Percentiles rank a stretch among this genome's conserved stretches.
phyloP scores from a whole-genome alignment of 1,139 yeast species.

The Candida tunisiensis region DNA sequence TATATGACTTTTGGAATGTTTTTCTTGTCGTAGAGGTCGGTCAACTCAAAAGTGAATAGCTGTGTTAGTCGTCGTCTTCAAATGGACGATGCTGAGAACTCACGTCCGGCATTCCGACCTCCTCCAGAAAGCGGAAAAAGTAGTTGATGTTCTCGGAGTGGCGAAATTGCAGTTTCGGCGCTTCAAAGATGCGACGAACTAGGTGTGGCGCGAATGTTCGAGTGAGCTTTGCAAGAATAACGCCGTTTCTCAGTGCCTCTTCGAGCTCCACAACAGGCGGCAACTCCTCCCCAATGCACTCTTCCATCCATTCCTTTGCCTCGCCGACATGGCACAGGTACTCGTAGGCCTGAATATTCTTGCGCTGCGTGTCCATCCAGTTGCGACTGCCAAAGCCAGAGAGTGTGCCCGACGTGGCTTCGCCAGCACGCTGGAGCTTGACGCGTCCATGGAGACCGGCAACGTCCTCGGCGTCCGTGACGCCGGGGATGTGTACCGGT shows the following conservation, averaged over 20 bases:
- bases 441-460: constrained; percentile 20
- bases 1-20: constrained; percentile 90
- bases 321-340: constrained; percentile 82
- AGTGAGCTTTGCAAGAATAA: constrained; percentile 65
- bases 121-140: constrained; percentile 58
- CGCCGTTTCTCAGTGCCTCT: constrained; percentile 66
- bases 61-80: no score
- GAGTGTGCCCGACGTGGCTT: constrained; percentile 11
- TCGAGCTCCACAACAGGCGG: constrained; percentile 40
- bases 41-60: constrained; percentile 76
- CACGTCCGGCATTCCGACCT: constrained; percentile 63
- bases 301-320: constrained; percentile 63
- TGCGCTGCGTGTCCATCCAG: constrained; percentile 28
- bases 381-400: constrained; percentile 14
- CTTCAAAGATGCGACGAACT: constrained; percentile 36
- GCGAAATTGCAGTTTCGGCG: constrained; percentile 60
- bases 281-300: constrained; percentile 32
- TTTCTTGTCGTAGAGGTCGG: constrained; percentile 85
- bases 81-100: background rate
- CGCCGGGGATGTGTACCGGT: no score
- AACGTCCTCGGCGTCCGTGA: constrained; percentile 21
- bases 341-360: constrained; percentile 44
- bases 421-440: constrained; percentile 17
- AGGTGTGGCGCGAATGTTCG: constrained; percentile 52
- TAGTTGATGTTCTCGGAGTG: constrained; percentile 88